phyloP scores from a whole-genome alignment of 805 yeast species.

The Candida multigemmis region DNA sequence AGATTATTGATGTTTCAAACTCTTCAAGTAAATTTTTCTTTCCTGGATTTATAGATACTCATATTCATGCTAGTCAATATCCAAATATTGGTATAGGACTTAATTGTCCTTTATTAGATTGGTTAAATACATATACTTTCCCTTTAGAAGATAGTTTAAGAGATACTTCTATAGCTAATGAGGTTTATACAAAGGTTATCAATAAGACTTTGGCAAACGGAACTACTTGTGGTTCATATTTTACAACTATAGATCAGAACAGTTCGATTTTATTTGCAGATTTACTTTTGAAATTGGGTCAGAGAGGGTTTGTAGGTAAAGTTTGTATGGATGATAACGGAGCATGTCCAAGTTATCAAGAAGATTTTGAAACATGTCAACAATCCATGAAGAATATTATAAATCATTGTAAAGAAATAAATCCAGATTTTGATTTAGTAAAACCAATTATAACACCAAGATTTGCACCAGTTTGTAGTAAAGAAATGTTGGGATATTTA shows the following conservation, averaged over 20 bases:
- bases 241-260: slow-evolving; percentile 75
- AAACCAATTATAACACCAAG: slow-evolving; percentile 84
- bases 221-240: slow-evolving; percentile 89
- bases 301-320: slow-evolving; percentile 84
- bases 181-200: slow-evolving; percentile 63
- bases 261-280: slow-evolving; percentile 75
- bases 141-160: slow-evolving; percentile 70
- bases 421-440: slow-evolving; percentile 44
- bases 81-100: slow-evolving; percentile 60
- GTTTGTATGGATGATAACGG: slow-evolving; percentile 89
- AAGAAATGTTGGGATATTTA: slow-evolving; percentile 50
- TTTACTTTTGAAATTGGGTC: slow-evolving; percentile 57
- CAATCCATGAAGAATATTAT: slow-evolving; percentile 48
- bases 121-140: slow-evolving; percentile 85
- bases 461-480: slow-evolving; percentile 83
- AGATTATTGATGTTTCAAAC: slow-evolving; percentile 18
- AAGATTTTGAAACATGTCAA: slow-evolving; percentile 45
- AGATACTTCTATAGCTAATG: slow-evolving; percentile 42
- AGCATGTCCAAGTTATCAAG: slow-evolving; percentile 56
- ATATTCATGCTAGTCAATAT: slow-evolving; percentile 37
- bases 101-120: slow-evolving; percentile 73
- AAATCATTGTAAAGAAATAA: slow-evolving; percentile 43
- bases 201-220: slow-evolving; percentile 65
- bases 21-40: slow-evolving; percentile 49
- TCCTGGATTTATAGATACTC: slow-evolving; percentile 39